These are phyloP conservation scores for Solanum hybrid DNA, from an alignment of 305 asterid species.

Conservation along the genomic window DNA sequence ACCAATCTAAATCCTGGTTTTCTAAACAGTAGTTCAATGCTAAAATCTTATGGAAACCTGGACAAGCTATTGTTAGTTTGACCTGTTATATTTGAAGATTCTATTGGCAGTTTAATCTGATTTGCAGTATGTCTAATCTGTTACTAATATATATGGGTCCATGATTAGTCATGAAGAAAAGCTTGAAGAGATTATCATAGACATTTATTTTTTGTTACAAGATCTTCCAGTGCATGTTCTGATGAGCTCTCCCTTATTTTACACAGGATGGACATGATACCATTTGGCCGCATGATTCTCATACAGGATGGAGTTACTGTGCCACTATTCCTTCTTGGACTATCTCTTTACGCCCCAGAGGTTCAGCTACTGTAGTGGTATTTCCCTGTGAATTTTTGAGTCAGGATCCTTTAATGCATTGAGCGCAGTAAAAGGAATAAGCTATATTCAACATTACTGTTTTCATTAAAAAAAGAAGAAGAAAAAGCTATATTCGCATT, in stretches of 20 bases:
- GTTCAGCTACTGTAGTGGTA: conserved; percentile 61
- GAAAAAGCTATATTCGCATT: background rate
- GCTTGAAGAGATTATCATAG: background rate
- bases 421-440: background rate
- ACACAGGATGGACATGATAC: conserved; percentile 54
- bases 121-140: background rate
- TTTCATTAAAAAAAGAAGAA: background rate
- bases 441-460: background rate
- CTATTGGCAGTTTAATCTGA: background rate
- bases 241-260: background rate
- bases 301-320: conserved; percentile 71
- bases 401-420: background rate
- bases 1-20: background rate
- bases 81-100: background rate
- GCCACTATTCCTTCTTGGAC: conserved; percentile 67
- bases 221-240: background rate
- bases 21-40: background rate
- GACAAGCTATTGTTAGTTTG: background rate
- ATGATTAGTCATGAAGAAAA: background rate
- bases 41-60: background rate
- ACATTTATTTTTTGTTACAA: background rate
- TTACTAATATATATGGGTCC: background rate
- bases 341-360: conserved; percentile 34
- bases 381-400: background rate
- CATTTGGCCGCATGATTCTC: conserved; percentile 61